Base-by-base conservation (phyloP, 441 rosid genomes). In the Erodium texanum region DNA sequence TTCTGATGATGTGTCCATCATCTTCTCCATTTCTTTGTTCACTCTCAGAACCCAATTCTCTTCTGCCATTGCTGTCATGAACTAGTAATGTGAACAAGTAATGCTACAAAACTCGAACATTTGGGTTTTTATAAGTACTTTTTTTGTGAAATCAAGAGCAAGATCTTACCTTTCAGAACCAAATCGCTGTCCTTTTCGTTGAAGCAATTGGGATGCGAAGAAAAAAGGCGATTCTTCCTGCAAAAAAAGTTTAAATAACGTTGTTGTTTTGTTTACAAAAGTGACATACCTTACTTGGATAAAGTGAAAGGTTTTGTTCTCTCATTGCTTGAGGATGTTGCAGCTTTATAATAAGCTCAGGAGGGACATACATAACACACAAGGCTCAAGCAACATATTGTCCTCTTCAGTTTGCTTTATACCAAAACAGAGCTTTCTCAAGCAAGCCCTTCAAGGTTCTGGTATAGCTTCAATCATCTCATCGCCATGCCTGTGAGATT, bases 331-430 rank as follows among this genome's bases (percentile, higher is more conserved):
- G 20, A 50, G 58, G 19, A 50, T 15, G 58, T 50, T 15, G 10
- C 43, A 36, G 43, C 7, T 36, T 38, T 38, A 38, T 38, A 3
- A 38, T 38, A 38, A 38, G 45, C 12, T 38, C 12, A 38, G 14
- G 45, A 38, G 45, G 45, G 59, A 16, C 22, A 32, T 32, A 52
- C 59, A 52, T 18, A n/a, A 18, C 59, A 52, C 59, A 52, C 18
- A 52, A n/a, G 59, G 59, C 59, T 52, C 59, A 52, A 52, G 59
- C 59, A 52, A 52, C 59, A 22, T 22, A 16, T 52, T 52, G 59
- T 52, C 9, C 59, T 12, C 18, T 32, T 32, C 36, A 32, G 3
- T 48, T 48, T 52, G 59, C 9, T 52, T 52, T 52, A 52, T 52
- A 19, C 59, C 22, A 52, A 18, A 18, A 16, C 59, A 32, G n/a